Evolutionary conservation across 2,329 filamentous ascomycete species (phyloP), one percentile per base, ranked within the genome.

Genomic region (Colletotrichum brevisporum): DNA sequence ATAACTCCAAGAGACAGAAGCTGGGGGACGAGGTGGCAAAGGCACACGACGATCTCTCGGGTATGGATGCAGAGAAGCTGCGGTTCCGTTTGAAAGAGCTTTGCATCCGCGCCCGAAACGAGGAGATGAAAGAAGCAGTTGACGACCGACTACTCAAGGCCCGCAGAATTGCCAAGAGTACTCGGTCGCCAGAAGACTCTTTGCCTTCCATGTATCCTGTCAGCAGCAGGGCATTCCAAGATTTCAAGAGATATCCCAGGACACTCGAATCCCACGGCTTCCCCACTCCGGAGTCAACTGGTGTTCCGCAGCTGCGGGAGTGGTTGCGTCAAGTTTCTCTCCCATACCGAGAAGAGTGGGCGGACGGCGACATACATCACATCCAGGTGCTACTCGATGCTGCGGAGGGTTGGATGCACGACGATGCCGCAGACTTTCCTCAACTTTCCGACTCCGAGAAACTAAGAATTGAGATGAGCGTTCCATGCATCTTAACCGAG

Each of bases 81-180:
- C 27, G 59, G 1, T 47, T 31, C 0, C 18, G 18, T 10, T 60
- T 71, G 5, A 65, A 45, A 5, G 24, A 48, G 0, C 45, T 36
- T 0, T 74, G 71, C 65, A 72, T 74, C 6, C n/a, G 63, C 4
- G 63, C 54, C 5, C 62, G 71, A 2, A 73, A 69, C 24, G 4
- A 13, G 1, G 18, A 65, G 12, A 47, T 66, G 21, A 62, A 31
- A 9, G 13, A 62, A 5, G 48, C 57, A 1, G 53, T 73, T 2
- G 31, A 54, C 9, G 45, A 64, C 6, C 52, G 54, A 6, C 50
- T 71, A 5, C 36, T 57, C 3, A 54, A 39, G 26, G 53, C 16
- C n/a, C 12, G 13, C 10, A 27, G 5, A 6, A 50, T 24, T 24
- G 48, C 18, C 5, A 52, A 21, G 18, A 52, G 6, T 13, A 18